Percentiles rank a stretch among this genome's conserved stretches.
Conservation (phyloP, 768 basidiomycete species). For the Psilocybe sp. region DNA sequence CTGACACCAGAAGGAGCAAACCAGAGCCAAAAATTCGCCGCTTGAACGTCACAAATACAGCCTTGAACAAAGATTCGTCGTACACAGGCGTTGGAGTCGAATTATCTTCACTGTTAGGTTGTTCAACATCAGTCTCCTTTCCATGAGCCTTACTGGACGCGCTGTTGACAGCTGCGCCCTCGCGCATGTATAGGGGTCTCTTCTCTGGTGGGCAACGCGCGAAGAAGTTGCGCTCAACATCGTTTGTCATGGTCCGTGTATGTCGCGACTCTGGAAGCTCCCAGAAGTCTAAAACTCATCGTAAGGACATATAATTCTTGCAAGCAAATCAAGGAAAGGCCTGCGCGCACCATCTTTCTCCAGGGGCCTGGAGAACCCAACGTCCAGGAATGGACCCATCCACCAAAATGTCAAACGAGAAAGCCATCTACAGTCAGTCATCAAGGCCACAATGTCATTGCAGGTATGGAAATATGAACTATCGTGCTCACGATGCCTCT, state of each 20-base stretch:
- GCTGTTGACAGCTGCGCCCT: not conserved
- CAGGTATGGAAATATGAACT: not conserved
- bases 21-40: conserved; percentile 46
- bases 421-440: conserved; percentile 24
- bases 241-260: conserved; percentile 36
- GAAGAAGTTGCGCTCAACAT: conserved; percentile 46
- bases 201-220: conserved; percentile 47
- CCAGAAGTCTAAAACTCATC: conserved; percentile 48
- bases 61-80: conserved; percentile 48
- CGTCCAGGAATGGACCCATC: conserved; percentile 50
- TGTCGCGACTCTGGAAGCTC: conserved; percentile 37
- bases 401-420: conserved; percentile 51
- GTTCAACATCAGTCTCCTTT: conserved; percentile 3
- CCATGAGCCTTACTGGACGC: not conserved
- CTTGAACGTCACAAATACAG: conserved; percentile 45
- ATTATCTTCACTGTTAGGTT: not conserved
- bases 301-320: not conserved
- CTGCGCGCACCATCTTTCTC: conserved; percentile 47
- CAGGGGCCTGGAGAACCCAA: conserved; percentile 57
- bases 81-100: conserved; percentile 22
- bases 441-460: not conserved
- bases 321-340: not conserved
- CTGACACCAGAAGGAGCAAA: conserved; percentile 41
- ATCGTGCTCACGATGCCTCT: conserved; percentile 31
- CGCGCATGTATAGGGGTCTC: conserved; percentile 33